Base-by-base conservation (phyloP, 306 rosid species). In the Sechiopsis laciniata region DNA sequence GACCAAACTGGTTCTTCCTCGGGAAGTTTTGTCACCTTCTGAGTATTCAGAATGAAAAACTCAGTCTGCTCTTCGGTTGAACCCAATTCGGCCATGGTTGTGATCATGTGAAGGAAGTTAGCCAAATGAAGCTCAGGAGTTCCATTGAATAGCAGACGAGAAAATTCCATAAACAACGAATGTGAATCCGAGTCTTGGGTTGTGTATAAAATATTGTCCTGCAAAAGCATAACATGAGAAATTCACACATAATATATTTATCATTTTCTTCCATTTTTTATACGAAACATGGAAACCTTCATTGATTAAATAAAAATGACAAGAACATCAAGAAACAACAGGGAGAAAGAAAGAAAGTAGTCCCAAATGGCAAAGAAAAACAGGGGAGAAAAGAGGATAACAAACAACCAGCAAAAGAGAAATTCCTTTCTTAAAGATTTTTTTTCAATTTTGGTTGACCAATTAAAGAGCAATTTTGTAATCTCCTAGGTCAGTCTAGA, bases 71-170 rank as follows among this genome's bases (percentile, higher is more conserved):
- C 93, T 83, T 80, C 80, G n/a, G 84, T 77, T 60, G 90, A 85
- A 61, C 88, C 94, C 37, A 86, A 84, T 67, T 90, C 91, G 3
- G 85, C 86, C 96, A 85, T 90, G 74, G 87, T 83, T 72, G 89
- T 83, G 81, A 93, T 86, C 88, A 86, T 87, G 78, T 86, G 90
- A 75, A 93, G 96, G 86, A 93, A 93, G 88, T 93, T 90, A 74
- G 93, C 88, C 46, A 93, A 74, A 83, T 85, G 89, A 29, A 88
- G 70, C 45, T 86, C 86, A 55, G 89, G 87, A 66, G 72, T 63
- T 76, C 96, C 93, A 78, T 80, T 68, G 73, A 88, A 77, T 64
- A 93, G 85, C 77, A 90, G 69, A 55, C 82, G 78, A 64, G 97
- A 90, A 68, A 93, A 90, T 88, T 93, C 97, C 87, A 87, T 78